Evolutionary conservation across 805 yeast genomes (phyloP), one percentile per base, ranked within the genome.

Genomic region (Candida incommunis): DNA sequence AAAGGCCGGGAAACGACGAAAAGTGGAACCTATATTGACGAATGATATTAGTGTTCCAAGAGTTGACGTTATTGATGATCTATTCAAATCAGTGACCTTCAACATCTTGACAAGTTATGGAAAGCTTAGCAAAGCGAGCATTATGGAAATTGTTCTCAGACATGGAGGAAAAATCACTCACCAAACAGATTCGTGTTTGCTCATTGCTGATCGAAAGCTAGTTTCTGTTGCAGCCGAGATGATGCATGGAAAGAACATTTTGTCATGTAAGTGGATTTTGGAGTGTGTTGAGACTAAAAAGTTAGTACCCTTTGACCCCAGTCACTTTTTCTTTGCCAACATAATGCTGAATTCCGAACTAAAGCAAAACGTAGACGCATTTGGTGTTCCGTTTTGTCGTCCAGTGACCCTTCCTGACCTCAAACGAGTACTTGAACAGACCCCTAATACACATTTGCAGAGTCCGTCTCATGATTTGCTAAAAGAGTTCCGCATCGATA

Each of bases 201-300:
- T 50, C 1, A 43, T 62, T 3, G 54, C 58, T 2, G 65, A 62
- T 41, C 41, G 44, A 2, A 43, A 45, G 16, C 35, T 43, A 18
- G 50, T 52, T 7, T 48, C 48, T 2, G 51, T 50, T 2, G 46
- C 43, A 2, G 43, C 51, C 4, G 20, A 21, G n/a, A 22, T 45
- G 4, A 4, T 45, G 3, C 11, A 26, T 21, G 22, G 25, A 64
- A 24, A 65, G 56, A 46, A 80, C 53, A 66, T 90, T 0, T 56
- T 86, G 4, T 69, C 62, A 43, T 86, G 94, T 0, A 58, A 63
- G 24, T 90, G 95, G 95, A 57, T 85, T 3, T 65, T 76, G 41
- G 88, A 83, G 51, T 77, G 92, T 52, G 62, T 83, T 2, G 54
- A 58, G 16, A 57, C 64, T 13, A 53, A 58, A 1, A 43, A 52